Conservation (phyloP, 2,329 filamentous ascomycete genomes). For the Pezizomycotina sp. region DNA sequence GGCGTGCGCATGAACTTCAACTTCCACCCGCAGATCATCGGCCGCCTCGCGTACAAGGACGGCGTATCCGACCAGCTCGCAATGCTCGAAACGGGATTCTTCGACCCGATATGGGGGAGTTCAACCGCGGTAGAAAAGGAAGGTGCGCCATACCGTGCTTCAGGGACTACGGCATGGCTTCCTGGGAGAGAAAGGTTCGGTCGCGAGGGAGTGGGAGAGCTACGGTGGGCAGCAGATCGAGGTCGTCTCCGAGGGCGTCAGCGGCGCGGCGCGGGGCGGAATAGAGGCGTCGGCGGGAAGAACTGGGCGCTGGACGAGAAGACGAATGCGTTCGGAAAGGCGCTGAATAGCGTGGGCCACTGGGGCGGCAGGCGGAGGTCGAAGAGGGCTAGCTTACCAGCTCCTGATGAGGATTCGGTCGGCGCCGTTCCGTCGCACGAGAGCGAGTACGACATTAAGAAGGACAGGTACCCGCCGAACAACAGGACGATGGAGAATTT, state of each 20-base stretch:
- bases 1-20: slow-evolving; percentile 43
- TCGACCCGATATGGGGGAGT: slow-evolving; percentile 44
- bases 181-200: slow-evolving; percentile 33
- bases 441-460: slow-evolving; percentile 34
- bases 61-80: slow-evolving; percentile 37
- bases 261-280: slow-evolving; percentile 14
- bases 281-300: slow-evolving; percentile 1
- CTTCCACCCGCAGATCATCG: slow-evolving; percentile 40
- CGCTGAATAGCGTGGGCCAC: background rate
- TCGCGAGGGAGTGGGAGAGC: slow-evolving; percentile 38
- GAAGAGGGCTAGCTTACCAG: background rate
- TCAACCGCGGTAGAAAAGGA: slow-evolving; percentile 38
- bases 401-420: background rate
- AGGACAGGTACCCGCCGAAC: slow-evolving; percentile 40
- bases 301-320: slow-evolving; percentile 21
- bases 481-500: slow-evolving; percentile 41
- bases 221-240: slow-evolving; percentile 34
- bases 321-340: slow-evolving; percentile 12
- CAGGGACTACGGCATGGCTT: slow-evolving; percentile 39
- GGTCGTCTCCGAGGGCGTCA: slow-evolving; percentile 22
- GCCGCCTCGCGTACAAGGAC: slow-evolving; percentile 42
- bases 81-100: slow-evolving; percentile 42
- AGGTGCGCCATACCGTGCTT: slow-evolving; percentile 40
- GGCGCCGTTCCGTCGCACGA: slow-evolving; percentile 28
- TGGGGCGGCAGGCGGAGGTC: slow-evolving; percentile 8